Evolutionary conservation across 2,329 filamentous ascomycete species (phyloP), one percentile per base, ranked within the genome.

Genomic region (Xylariaceae sp.): DNA sequence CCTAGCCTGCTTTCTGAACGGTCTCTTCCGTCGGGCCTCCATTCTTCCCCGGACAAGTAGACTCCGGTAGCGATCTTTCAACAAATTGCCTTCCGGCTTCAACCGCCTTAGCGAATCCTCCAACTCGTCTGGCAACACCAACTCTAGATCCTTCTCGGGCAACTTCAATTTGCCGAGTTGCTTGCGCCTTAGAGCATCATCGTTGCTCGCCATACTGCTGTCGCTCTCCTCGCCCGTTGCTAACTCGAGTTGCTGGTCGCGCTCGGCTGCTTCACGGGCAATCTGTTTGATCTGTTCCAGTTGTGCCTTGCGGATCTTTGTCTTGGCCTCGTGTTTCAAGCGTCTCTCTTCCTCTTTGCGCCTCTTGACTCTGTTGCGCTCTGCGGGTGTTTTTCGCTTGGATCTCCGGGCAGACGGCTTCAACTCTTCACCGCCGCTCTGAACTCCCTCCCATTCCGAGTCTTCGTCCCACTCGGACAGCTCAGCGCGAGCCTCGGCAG

Each of bases 81-180:
- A 77, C 38, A 97, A 75, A 67, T 97, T 97, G n/a, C 94, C 94
- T 71, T 99, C 94, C 0, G 94, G 94, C 71, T 93, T 96, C 59
- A 96, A 73, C 66, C 91, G 72, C 66, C 94, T 73, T 65, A 97
- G 73, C 45, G 90, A 86, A 66, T 96, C 83, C 71, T 96, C 80
- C 65, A 94, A 71, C 75, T 99, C 83, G 72, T 97, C 84, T 39
- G 90, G 81, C 55, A 97, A 71, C 56, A 97, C 79, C 62, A 97
- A 70, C 71, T 97, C 84, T 63, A 97, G 75, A 57, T 89, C 77
- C 69, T 89, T 88, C 66, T 94, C 86, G 0, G 90, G 91, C 42
- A 94, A 72, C 60, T 82, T 83, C 66, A 78, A 75, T 68, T 88
- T 87, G 63, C 90, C 90, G 18, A 96, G 81, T 63, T 87, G 84